Evolutionary conservation across 1,284 basidiomycete genomes (phyloP), one percentile per base, ranked within the genome.

Genomic region (Anthracocystis walkeri): DNA sequence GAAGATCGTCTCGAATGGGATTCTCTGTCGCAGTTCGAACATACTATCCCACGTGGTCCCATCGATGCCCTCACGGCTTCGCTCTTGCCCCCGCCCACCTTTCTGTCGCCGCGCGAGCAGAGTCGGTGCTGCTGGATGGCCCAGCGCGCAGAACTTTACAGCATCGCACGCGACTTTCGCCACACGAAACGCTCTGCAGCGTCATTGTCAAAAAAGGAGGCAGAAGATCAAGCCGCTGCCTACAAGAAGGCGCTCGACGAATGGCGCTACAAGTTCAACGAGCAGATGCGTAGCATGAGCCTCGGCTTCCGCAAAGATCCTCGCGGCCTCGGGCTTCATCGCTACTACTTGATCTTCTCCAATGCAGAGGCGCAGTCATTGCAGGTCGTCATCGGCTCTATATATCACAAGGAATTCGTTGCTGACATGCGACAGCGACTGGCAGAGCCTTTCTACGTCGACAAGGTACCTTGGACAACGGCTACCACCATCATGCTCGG

Each of bases 1-100:
- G 72, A 75, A 42, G 72, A 75, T 7, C 63, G 72, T 11, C 38
- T 68, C 52, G 72, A 75, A 23, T 75, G 72, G 72, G 59, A 70
- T 3, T 63, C 63, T 20, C 51, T 75, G 16, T 52, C 59, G 12
- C 66, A 75, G 20, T 70, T 75, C 56, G 72, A 75, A 25, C 56
- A 50, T 8, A 54, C 53, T 16, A 64, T 66, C 18, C 51, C 67
- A 6, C 58, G 52, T 20, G 41, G 66, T 7, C 49, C 57, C 8
- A 61, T 66, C 25, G 53, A 66, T 6, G 45, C 41, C 7, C 27
- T 70, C 38, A 64, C 64, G 2, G 46, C 67, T 10, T 64, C 67
- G 3, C 38, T 75, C 2, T 25, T 66, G 33, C 72, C 72, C 2
- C 67, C 67, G 4, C 67, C 66, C 4, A 16, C 59, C 8, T 75